Evolutionary conservation across 2,329 filamentous ascomycete species (phyloP).

Genomic region (Alternaria brassicicola): DNA sequence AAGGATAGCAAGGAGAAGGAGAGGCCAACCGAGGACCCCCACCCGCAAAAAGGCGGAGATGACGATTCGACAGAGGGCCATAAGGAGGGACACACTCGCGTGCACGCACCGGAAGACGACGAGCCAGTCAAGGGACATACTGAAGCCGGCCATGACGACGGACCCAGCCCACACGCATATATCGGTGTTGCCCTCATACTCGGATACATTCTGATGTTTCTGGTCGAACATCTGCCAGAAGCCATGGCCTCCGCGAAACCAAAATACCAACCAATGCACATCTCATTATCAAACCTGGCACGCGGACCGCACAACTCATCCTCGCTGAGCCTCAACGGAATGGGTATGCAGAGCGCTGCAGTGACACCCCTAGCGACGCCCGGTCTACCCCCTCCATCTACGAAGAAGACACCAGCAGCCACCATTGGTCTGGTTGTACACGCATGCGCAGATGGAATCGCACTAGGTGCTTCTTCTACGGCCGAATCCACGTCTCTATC

Average conservation of each 20-base stretch:
- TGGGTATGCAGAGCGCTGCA: slow-evolving; percentile 34
- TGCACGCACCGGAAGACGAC: slow-evolving; percentile 41
- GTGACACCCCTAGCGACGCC: slow-evolving; percentile 40
- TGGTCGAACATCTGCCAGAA: slow-evolving; percentile 69
- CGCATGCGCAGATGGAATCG: slow-evolving; percentile 92
- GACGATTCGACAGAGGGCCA: slow-evolving; percentile 49
- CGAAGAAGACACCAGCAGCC: slow-evolving; percentile 52
- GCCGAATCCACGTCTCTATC: slow-evolving; percentile 69
- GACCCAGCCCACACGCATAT: slow-evolving; percentile 66
- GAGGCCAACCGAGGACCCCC: slow-evolving; percentile 27
- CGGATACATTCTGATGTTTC: slow-evolving; percentile 95
- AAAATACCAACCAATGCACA: slow-evolving; percentile 75
- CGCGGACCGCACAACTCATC: slow-evolving; percentile 54
- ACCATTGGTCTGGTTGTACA: slow-evolving; percentile 96
- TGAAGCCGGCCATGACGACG: slow-evolving; percentile 50
- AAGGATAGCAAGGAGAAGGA: slow-evolving; percentile 35
- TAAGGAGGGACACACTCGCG: slow-evolving; percentile 46
- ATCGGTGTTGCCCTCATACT: slow-evolving; percentile 85
- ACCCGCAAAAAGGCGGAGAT: slow-evolving; percentile 45
- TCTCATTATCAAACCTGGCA: slow-evolving; percentile 83
- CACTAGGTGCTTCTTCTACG: slow-evolving; percentile 81
- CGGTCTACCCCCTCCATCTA: slow-evolving; percentile 43
- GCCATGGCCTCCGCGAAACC: slow-evolving; percentile 58
- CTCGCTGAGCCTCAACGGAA: slow-evolving; percentile 42
- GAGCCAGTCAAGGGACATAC: slow-evolving; percentile 54